These are phyloP conservation scores for Plasmodium blacklocki DNA, from an alignment of 169 alveolate genomes.

Conservation along the genomic window DNA sequence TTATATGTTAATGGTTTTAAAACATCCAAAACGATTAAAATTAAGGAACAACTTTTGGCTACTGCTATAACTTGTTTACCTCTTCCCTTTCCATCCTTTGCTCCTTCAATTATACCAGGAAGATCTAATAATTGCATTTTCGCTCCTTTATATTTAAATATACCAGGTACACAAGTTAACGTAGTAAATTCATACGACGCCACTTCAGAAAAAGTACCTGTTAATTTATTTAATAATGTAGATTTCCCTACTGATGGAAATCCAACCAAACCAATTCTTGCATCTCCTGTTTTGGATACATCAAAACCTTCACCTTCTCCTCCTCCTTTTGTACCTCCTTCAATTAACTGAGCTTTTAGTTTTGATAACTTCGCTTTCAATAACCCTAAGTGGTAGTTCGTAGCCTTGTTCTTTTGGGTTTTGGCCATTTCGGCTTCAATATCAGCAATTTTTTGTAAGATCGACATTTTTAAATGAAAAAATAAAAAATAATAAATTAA, in stretches of 20 bases:
- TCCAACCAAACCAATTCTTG: conserved; percentile 99
- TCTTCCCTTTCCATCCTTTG: conserved; percentile 99
- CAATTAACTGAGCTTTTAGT: conserved; percentile 95
- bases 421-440: conserved; percentile 99
- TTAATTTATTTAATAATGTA: conserved; percentile 95
- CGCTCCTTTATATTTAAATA: conserved; percentile 93
- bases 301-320: conserved; percentile 91
- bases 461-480: conserved; percentile 86
- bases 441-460: conserved; percentile 95
- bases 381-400: conserved; percentile 97
- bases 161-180: conserved; percentile 99
- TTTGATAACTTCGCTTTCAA: conserved; percentile 98
- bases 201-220: conserved; percentile 97
- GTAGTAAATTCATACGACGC: conserved; percentile 99
- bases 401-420: conserved; percentile 99
- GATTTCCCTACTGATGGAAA: conserved; percentile 99
- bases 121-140: conserved; percentile 96
- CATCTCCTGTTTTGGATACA: conserved; percentile 96
- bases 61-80: conserved; percentile 99
- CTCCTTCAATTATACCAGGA: conserved; percentile 97
- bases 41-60: conserved; percentile 96
- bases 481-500: background rate
- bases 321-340: conserved; percentile 84
- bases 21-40: conserved; percentile 95
- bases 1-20: conserved; percentile 95